phyloP scores from a whole-genome alignment of 2,329 filamentous ascomycete species.

The Colletotrichum cuscutae region DNA sequence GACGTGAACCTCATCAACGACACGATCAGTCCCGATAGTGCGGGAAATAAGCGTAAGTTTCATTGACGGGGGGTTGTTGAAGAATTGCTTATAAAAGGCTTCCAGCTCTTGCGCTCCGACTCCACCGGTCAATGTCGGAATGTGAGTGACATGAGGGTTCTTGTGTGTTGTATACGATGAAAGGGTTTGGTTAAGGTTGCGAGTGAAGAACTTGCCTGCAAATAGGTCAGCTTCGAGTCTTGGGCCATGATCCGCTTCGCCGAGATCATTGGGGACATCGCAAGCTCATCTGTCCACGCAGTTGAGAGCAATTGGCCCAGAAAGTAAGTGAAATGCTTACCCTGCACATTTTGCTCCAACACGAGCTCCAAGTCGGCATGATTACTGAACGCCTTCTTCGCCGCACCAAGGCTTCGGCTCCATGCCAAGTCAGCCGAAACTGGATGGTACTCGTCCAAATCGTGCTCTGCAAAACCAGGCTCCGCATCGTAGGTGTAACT shows the following conservation, averaged over 20 bases:
- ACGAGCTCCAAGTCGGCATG: constrained; percentile 72
- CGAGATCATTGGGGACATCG: too few relatives aligned
- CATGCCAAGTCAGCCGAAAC: constrained; percentile 74
- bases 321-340: constrained; percentile 46
- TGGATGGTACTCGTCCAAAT: constrained; percentile 74
- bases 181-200: constrained; percentile 70
- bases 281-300: background rate
- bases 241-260: too few relatives aligned
- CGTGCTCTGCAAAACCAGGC: constrained; percentile 76
- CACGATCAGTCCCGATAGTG: constrained; percentile 71
- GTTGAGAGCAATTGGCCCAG: background rate
- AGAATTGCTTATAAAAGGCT: constrained; percentile 73
- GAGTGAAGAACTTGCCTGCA: constrained; percentile 64
- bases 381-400: constrained; percentile 72
- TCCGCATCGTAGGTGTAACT: constrained; percentile 58
- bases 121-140: constrained; percentile 73
- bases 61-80: constrained; percentile 71
- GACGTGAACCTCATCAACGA: constrained; percentile 72
- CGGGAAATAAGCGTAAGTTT: constrained; percentile 71
- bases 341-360: constrained; percentile 73
- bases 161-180: constrained; percentile 68
- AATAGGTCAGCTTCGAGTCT: background rate
- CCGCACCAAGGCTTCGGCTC: constrained; percentile 69
- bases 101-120: constrained; percentile 68
- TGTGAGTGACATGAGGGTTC: constrained; percentile 74